phyloP scores from a whole-genome alignment of 352 stramenopile species.

The Phytophthora sp. region DNA sequence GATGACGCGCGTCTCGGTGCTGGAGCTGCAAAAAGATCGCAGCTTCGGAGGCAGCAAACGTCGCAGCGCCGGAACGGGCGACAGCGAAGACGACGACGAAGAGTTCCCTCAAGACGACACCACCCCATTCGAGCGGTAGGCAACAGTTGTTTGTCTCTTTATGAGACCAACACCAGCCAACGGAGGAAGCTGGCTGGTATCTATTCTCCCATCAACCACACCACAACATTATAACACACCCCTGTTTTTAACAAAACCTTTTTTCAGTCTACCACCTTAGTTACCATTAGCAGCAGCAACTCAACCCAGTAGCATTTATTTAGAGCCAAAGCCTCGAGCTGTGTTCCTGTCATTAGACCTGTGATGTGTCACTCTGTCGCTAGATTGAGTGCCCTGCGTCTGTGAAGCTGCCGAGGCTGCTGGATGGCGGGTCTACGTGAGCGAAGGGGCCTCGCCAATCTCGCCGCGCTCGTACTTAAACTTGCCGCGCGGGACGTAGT shows the following conservation, averaged over 20 bases:
- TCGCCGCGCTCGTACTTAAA: slow-evolving; percentile 64
- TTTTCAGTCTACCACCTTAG: slow-evolving; percentile 7
- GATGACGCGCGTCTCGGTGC: slow-evolving; percentile 83
- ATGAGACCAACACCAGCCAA: slow-evolving; percentile 12
- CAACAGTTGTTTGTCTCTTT: not conserved
- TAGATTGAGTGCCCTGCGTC: too few species aligned
- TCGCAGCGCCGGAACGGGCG: slow-evolving; percentile 32
- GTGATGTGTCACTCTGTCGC: not conserved
- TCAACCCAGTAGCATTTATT: slow-evolving; percentile 38
- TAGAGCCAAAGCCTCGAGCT: slow-evolving; percentile 17
- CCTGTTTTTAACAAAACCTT: too few species aligned
- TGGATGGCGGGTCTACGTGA: slow-evolving; percentile 34
- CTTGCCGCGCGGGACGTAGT: slow-evolving; percentile 50
- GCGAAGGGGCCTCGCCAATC: slow-evolving; percentile 62
- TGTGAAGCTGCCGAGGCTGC: slow-evolving; percentile 6
- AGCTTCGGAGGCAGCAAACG: slow-evolving; percentile 36
- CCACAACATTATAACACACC: too few species aligned
- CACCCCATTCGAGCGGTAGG: slow-evolving; percentile 29
- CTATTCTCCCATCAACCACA: not conserved
- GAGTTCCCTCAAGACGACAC: slow-evolving; percentile 42
- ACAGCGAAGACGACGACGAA: slow-evolving; percentile 40
- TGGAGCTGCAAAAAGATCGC: slow-evolving; percentile 64
- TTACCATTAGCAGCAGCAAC: slow-evolving; percentile 14
- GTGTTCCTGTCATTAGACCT: not conserved
- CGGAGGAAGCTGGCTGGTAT: slow-evolving; percentile 19